Evolutionary conservation across 345 rosid genomes (phyloP), one percentile per base, ranked within the genome.

Genomic region (Salix purpurea): DNA sequence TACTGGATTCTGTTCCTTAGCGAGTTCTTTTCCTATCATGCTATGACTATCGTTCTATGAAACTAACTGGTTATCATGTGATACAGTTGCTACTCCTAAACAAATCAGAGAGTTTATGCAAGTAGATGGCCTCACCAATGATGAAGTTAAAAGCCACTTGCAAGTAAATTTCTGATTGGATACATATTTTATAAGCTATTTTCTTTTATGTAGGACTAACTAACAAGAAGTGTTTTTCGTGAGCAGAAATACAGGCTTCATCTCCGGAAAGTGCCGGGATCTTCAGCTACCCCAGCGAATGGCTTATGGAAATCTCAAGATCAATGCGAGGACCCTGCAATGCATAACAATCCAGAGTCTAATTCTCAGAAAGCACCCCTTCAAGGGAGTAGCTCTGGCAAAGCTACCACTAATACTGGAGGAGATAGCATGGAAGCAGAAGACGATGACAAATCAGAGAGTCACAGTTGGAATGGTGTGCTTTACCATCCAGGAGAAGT

Each of bases 91-190:
- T 60, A 75, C 83, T 40, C 83, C 83, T 70, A 80, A 74, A 71
- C 83, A 80, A 48, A 80, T 80, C 37, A 71, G 79, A 71, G 83
- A 80, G 16, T 69, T 70, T 12, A 75, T 80, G 79, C 75, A 80
- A 75, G 83, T 80, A n/a, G 79, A 80, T 65, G 83, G 79, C 64
- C 78, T 80, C 42, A 80, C 83, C 18, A 80, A 80, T 65, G 83
- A 80, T 18, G 83, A 80, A 75, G 83, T 80, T 58, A 80, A 80
- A 50, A 80, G 83, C 70, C 83, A 80, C 30, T 61, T 76, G 74
- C 80, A 80, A 42, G 80, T 80, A 67, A n/a, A 74, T 60, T 42
- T 66, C 44, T 34, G 23, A 76, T 61, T 36, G 23, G 26, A 11
- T 44, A 21, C 26, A 28, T 44, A 64, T 70, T 21, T 46, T 34